Evolutionary conservation across 257 asterid genomes (phyloP), one percentile per base, ranked within the genome.

Genomic region (Schizonepeta tenuifolia): DNA sequence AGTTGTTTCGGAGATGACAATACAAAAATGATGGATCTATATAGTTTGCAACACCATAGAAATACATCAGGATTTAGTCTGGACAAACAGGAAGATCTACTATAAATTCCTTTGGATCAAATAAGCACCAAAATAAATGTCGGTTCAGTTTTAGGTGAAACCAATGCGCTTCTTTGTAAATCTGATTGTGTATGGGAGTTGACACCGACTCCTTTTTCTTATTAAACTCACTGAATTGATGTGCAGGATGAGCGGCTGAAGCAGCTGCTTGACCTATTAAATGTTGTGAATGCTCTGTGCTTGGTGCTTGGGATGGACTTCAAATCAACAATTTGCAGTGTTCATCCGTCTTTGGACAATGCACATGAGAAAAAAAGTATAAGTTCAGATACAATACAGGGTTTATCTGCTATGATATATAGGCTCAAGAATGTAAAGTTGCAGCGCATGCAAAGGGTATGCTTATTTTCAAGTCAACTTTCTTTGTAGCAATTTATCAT

Each of bases 221-320:
- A 51, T 55, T 8, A 59, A 68, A 26, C 64, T 21, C 15, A 26
- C 43, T 10, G 46, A 74, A 74, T 58, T 63, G 15, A 9, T 71
- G 6, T 51, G 67, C 90, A 93, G 97, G 65, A 76, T 66, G 91
- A 81, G 76, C 97, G 94, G 46, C 60, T 85, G 82, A 84, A 86
- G 83, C 88, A 82, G 75, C 87, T 90, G 77, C 77, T 69, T 54
- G 85, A 80, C 69, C 88, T 81, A 70, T 74, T 91, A 81, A 82
- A 81, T 65, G 64, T 72, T 47, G 79, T 91, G 53, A 84, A 84
- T 26, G 75, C 78, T 14, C 81, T 89, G 65, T 94, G 93, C 75
- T 17, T 78, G 83, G 95, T 91, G 78, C 97, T 91, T 67, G 95
- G 96, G 53, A 74, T 88, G 85, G 96, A 91, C 64, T 89, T 80